Evolutionary conservation across 306 rosid genomes (phyloP).

Genomic region (Cicer cuneatum): DNA sequence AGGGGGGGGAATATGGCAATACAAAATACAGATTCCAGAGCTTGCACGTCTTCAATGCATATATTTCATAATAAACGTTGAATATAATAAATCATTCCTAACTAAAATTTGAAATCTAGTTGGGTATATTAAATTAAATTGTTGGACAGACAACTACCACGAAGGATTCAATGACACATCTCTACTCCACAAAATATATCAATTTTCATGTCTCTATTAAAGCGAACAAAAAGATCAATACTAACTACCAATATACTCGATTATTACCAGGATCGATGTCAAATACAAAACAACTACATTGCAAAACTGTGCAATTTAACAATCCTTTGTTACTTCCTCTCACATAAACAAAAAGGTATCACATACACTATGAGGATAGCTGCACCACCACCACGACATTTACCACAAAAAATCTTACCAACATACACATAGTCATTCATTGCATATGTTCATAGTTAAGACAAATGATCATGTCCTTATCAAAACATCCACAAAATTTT

Average conservation of each 20-base stretch:
- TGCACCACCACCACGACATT: neutral
- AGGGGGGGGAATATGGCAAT: neutral
- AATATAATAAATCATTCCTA: slow-evolving; percentile 1
- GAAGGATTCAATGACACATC: slow-evolving; percentile 12
- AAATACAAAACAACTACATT: neutral
- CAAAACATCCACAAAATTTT: slow-evolving; percentile 7
- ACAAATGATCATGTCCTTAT: slow-evolving; percentile 31
- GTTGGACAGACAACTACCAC: neutral
- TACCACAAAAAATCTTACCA: slow-evolving; percentile 1
- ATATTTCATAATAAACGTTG: slow-evolving; percentile 1
- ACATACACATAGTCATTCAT: neutral
- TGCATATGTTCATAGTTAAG: neutral
- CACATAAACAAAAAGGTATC: neutral
- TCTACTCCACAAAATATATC: slow-evolving; percentile 17
- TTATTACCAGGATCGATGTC: slow-evolving; percentile 12
- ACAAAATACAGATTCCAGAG: slow-evolving; percentile 32
- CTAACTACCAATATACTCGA: neutral
- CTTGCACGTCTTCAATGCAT: slow-evolving; percentile 7
- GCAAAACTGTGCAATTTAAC: neutral
- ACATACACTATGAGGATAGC: neutral
- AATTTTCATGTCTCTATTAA: slow-evolving; percentile 26
- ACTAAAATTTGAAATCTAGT: slow-evolving; percentile 9
- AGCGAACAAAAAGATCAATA: slow-evolving; percentile 9
- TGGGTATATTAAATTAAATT: slow-evolving; percentile 18
- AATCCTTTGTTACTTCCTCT: neutral